Conservation (phyloP, 2,329 filamentous ascomycete genomes). For the Colletotrichum graminicola region DNA sequence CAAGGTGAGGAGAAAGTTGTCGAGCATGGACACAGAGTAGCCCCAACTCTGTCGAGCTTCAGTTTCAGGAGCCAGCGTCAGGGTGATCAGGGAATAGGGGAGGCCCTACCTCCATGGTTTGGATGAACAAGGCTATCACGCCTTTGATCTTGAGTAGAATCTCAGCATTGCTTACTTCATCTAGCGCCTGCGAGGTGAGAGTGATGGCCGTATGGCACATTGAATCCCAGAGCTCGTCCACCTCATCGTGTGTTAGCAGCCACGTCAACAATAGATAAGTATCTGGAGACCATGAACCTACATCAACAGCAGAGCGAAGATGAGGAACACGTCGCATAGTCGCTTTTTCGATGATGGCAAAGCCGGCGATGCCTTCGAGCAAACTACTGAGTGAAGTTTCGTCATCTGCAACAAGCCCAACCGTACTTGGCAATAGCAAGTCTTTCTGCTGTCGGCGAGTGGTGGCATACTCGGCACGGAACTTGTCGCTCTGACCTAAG, state of each 20-base stretch:
- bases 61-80: slow-evolving; percentile 19
- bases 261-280: not conserved
- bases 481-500: slow-evolving; percentile 90
- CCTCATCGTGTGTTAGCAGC: slow-evolving; percentile 59
- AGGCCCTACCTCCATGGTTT: slow-evolving; percentile 88
- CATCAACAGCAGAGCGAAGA: slow-evolving; percentile 84
- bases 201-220: slow-evolving; percentile 92
- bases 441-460: slow-evolving; percentile 94
- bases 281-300: slow-evolving; percentile 56
- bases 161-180: slow-evolving; percentile 87
- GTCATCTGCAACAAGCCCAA: slow-evolving; percentile 85
- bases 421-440: slow-evolving; percentile 80
- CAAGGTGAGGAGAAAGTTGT: slow-evolving; percentile 85
- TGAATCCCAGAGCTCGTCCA: slow-evolving; percentile 98
- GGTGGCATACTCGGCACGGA: slow-evolving; percentile 90
- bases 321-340: slow-evolving; percentile 91
- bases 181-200: slow-evolving; percentile 83
- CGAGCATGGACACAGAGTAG: slow-evolving; percentile 85
- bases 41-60: slow-evolving; percentile 77
- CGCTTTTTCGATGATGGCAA: slow-evolving; percentile 94
- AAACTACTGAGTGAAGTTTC: slow-evolving; percentile 89
- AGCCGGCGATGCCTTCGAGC: slow-evolving; percentile 93
- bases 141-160: slow-evolving; percentile 94
- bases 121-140: slow-evolving; percentile 91
- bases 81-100: not conserved